Evolutionary conservation across 805 yeast species (phyloP).

Genomic region (Tanozyma kutaoensis): DNA sequence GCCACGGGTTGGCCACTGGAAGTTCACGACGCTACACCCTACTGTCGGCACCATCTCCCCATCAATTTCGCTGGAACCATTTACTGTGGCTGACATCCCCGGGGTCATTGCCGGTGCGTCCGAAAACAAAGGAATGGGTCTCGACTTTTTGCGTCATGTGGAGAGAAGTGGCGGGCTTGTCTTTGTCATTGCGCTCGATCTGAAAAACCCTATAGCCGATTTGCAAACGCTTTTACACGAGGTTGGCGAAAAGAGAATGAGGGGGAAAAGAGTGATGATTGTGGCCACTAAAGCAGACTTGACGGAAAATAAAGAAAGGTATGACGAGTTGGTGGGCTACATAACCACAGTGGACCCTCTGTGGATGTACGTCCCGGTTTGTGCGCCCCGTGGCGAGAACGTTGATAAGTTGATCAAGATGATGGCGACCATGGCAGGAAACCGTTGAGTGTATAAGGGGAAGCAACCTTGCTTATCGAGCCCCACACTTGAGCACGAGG

Average conservation of each 20-base stretch:
- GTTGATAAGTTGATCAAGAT: conserved; percentile 52
- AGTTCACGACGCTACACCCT: conserved; percentile 87
- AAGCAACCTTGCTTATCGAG: no score
- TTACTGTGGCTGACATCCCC: conserved; percentile 95
- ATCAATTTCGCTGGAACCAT: conserved; percentile 51
- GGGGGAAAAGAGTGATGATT: conserved; percentile 51
- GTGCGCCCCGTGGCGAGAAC: conserved; percentile 66
- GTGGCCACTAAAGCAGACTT: conserved; percentile 94
- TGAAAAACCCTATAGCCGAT: conserved; percentile 52
- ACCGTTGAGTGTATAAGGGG: no score
- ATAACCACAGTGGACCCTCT: conserved; percentile 16
- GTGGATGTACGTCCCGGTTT: conserved; percentile 76
- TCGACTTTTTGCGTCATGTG: conserved; percentile 82
- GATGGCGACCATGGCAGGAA: no score
- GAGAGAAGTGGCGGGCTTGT: conserved; percentile 86
- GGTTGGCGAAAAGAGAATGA: conserved; percentile 51
- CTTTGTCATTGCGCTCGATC: conserved; percentile 72
- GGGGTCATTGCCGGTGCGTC: conserved; percentile 88
- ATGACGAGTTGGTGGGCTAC: conserved; percentile 25
- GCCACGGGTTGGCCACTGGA: conserved; percentile 94
- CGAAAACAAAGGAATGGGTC: conserved; percentile 81
- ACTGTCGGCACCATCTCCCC: conserved; percentile 76
- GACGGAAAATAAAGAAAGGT: conserved; percentile 38
- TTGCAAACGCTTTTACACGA: conserved; percentile 52
- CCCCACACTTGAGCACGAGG: no score